Evolutionary conservation across 164 flowering plant genomes (phyloP).

Genomic region (Taxillus chinensis): DNA sequence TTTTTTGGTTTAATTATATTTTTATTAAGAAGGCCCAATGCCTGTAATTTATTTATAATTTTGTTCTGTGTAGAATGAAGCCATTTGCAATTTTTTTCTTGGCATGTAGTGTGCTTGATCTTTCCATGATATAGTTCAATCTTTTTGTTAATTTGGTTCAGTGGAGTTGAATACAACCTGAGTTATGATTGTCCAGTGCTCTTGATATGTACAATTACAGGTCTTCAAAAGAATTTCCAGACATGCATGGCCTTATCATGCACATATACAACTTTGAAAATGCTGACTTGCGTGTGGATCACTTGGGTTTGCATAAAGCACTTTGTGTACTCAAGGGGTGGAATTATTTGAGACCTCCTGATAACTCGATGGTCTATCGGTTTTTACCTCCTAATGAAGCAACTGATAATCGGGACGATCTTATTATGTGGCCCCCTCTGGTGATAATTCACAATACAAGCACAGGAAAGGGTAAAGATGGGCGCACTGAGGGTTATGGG

Average conservation of each 20-base stretch:
- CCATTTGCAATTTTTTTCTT: too few relatives aligned
- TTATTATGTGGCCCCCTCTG: conserved; percentile 89
- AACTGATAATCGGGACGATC: conserved; percentile 65
- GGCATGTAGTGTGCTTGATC: too few relatives aligned
- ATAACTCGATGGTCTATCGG: conserved; percentile 69
- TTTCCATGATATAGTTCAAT: too few relatives aligned
- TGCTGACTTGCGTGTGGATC: conserved; percentile 57
- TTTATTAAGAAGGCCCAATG: too few relatives aligned
- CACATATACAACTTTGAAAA: conserved; percentile 73
- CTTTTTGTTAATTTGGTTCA: too few relatives aligned
- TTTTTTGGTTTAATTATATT: too few relatives aligned
- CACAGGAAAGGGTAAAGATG: conserved; percentile 79
- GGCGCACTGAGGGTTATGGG: conserved; percentile 92
- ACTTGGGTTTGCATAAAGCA: conserved; percentile 92
- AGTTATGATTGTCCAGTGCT: conserved; percentile 6
- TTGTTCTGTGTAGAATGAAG: too few relatives aligned
- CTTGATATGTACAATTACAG: conserved; percentile 53
- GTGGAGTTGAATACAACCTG: too few relatives aligned
- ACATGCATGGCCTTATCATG: conserved; percentile 75
- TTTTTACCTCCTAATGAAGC: conserved; percentile 64
- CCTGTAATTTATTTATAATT: too few relatives aligned
- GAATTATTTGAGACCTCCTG: conserved; percentile 67
- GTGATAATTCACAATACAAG: conserved; percentile 82
- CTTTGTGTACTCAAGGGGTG: conserved; percentile 92
- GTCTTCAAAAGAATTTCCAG: conserved; percentile 76